These are phyloP conservation scores for Daucus carota DNA, from an alignment of 129 eudicot genomes.

Conservation along the genomic window DH1_v3.0 NC_030389.2:43237501-43238000, in stretches of 20 bases:
- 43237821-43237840: neutral
- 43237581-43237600: neutral
- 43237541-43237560: neutral
- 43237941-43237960: neutral
- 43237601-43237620: neutral
- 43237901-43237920: neutral
- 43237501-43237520: too few relatives aligned
- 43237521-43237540: too few relatives aligned
- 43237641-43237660: neutral
- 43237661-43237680: neutral
- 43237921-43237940: neutral
- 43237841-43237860: neutral
- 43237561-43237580: neutral
- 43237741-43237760: neutral
- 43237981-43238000: neutral
- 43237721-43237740: neutral
- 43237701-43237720: neutral
- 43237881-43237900: neutral
- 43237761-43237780: neutral
- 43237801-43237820: neutral
- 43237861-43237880: neutral
- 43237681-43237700: neutral
- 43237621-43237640: conserved; percentile 1
- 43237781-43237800: neutral
- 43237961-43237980: neutral